A percentile compares a stretch with the other conserved stretches of the same genome.
Evolutionary conservation across 306 rosid species (phyloP).

Genomic region (Begonia peltatifolia): DNA sequence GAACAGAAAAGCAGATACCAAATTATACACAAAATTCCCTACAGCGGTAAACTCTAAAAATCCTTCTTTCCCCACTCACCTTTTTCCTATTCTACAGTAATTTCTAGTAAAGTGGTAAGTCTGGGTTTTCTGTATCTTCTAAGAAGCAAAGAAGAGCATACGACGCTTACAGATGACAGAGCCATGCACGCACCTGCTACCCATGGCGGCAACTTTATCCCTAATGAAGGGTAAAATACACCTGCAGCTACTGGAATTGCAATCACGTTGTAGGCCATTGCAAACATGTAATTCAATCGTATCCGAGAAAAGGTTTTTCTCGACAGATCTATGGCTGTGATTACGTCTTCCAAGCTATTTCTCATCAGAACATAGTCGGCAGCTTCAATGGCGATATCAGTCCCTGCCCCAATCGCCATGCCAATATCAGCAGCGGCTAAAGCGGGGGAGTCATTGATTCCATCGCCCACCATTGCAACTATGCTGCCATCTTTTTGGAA

Average conservation of each 20-base stretch:
- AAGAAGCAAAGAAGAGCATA: conserved; percentile 81
- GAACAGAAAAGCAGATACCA: too few relatives aligned
- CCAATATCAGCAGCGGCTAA: conserved; percentile 93
- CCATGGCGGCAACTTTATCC: conserved; percentile 87
- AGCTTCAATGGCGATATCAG: conserved; percentile 93
- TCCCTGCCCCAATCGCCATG: conserved; percentile 96
- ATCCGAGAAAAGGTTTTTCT: conserved; percentile 75
- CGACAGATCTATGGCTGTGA: conserved; percentile 92
- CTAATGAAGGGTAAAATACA: conserved; percentile 49
- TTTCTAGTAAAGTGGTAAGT: conserved; percentile 69
- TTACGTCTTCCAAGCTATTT: conserved; percentile 87
- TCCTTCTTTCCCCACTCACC: not conserved
- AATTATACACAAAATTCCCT: too few relatives aligned
- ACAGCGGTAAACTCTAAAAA: conserved; percentile 8
- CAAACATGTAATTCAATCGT: conserved; percentile 66
- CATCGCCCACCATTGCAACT: conserved; percentile 70
- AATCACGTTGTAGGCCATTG: conserved; percentile 78
- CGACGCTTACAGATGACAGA: conserved; percentile 82
- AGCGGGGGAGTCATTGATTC: conserved; percentile 95
- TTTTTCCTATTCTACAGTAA: conserved; percentile 56
- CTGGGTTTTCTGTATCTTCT: conserved; percentile 74
- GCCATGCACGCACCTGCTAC: conserved; percentile 99
- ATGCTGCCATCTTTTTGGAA: conserved; percentile 33
- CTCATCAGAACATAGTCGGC: conserved; percentile 85
- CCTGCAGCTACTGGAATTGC: conserved; percentile 95